Evolutionary conservation across 441 rosid species (phyloP).

Genomic region (Gossypium lobatum): DNA sequence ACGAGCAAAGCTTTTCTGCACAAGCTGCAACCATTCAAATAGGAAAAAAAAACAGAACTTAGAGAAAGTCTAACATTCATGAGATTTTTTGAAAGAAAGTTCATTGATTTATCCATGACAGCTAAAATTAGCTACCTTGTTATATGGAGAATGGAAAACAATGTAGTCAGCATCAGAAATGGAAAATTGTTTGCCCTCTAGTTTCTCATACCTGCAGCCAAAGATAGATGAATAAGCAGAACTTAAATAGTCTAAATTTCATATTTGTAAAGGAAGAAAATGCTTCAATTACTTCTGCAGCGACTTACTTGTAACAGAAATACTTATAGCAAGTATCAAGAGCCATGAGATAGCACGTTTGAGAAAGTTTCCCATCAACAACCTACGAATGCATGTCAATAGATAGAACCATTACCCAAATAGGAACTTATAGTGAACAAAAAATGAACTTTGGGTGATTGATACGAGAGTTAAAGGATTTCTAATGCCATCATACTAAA

Average conservation of each 20-base stretch:
- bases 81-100: constrained; percentile 5
- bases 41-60: background rate
- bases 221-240: constrained; percentile 11
- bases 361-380: constrained; percentile 98
- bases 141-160: constrained; percentile 95
- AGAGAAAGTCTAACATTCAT: background rate
- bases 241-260: background rate
- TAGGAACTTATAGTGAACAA: background rate
- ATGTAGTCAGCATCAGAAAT: constrained; percentile 67
- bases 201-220: constrained; percentile 67
- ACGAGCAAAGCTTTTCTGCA: constrained; percentile 97
- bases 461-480: background rate
- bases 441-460: background rate
- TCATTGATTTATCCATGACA: background rate
- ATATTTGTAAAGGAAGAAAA: background rate
- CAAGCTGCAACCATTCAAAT: constrained; percentile 61
- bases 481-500: background rate
- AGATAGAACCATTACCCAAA: constrained; percentile 2
- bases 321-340: constrained; percentile 84
- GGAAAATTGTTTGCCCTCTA: constrained; percentile 75
- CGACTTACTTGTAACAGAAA: constrained; percentile 72
- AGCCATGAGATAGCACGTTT: constrained; percentile 99
- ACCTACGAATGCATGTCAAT: constrained; percentile 43
- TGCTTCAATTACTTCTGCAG: background rate
- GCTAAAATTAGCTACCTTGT: constrained; percentile 51